Percentiles rank a stretch among this genome's conserved stretches.
Evolutionary conservation across 2,329 filamentous ascomycete species (phyloP).

Genomic region (Cyphellophora attinorum): DNA sequence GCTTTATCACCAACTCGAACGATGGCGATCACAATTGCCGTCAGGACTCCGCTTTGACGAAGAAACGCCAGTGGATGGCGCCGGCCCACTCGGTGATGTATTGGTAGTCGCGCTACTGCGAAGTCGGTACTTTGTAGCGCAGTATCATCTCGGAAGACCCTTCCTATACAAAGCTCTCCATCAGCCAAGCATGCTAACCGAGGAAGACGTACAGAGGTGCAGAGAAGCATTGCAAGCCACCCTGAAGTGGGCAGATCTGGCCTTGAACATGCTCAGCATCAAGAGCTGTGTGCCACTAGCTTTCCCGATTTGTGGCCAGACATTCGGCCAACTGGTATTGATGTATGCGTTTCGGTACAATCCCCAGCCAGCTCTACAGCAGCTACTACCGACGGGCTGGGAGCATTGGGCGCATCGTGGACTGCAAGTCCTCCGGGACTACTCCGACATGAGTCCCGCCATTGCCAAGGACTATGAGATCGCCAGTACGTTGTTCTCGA

Average conservation of each 20-base stretch:
- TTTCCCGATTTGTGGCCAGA: neutral
- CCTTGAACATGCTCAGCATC: neutral
- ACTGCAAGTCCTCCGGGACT: neutral
- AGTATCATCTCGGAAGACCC: conserved; percentile 13
- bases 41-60: conserved; percentile 37
- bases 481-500: neutral
- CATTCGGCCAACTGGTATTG: neutral
- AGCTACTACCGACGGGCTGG: neutral
- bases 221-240: neutral
- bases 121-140: conserved; percentile 11
- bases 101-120: conserved; percentile 11
- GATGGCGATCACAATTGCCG: conserved; percentile 45
- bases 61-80: conserved; percentile 17
- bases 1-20: conserved; percentile 45
- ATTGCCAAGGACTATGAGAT: neutral
- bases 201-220: neutral
- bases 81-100: conserved; percentile 8
- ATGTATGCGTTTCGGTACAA: neutral
- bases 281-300: neutral
- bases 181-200: neutral
- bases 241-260: neutral
- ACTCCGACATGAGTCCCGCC: neutral
- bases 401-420: neutral
- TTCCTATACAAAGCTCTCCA: conserved; percentile 6
- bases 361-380: neutral